Evolutionary conservation across 768 basidiomycete genomes (phyloP), one percentile per base, ranked within the genome.

Genomic region (Mycena capillaripes): DNA sequence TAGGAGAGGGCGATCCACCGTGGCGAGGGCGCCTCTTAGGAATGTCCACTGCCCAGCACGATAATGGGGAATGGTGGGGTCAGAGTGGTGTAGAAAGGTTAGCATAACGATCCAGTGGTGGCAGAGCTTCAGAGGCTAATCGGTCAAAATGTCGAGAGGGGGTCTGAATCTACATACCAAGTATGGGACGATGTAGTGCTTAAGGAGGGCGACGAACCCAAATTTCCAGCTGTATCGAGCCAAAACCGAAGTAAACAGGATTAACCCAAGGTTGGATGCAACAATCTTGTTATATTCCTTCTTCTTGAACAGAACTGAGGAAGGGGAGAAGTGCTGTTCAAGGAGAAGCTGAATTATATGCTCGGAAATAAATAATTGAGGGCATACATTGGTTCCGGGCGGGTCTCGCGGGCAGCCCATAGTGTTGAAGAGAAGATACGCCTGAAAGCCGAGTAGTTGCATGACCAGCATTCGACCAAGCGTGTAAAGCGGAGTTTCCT

Each of bases 51-150:
- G 83, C 38, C 80, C 81, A 79, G 82, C 81, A 52, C 90, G 87
- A 78, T 90, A 92, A 72, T 90, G 90, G 0, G 90, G 90, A 32
- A 91, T 84, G 0, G 83, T 85, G 7, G 88, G 87, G 75, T 90
- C 89, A 62, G 88, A 89, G 74, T 92, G 90, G 53, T 91, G 90
- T 16, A 92, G 82, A 75, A 89, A 90, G 2, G 89, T 89, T 74
- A 90, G 86, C 82, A 87, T 88, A 60, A 90, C 88, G 76, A 91
- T 89, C 89, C 89, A 70, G 48, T 66, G 62, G 66, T 71, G 63
- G 8, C 69, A 48, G 27, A 50, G 64, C 67, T 69, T 27, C 32
- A 36, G 14, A 48, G 38, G 53, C 4, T 44, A 2, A 53, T 52
- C 29, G 2, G n/a, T n/a, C n/a, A n/a, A 32, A 58, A 23, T n/a